Percentiles rank a stretch among this genome's conserved stretches.
These are phyloP conservation scores for Penicillium sp. DNA, from an alignment of 2,329 filamentous ascomycete species.

Conservation along the genomic window DNA sequence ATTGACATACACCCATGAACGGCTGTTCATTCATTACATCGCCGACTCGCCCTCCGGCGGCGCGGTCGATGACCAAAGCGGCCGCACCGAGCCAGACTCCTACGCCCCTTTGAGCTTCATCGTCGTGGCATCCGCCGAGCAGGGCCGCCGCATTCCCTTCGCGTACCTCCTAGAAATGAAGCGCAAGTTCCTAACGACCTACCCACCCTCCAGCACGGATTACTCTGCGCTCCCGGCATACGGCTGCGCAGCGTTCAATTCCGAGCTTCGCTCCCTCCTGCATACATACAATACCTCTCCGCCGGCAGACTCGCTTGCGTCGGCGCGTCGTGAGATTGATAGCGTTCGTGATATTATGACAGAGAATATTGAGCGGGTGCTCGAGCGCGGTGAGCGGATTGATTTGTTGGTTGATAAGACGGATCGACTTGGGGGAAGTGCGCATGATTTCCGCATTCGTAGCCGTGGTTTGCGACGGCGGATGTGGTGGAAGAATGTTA, in stretches of 20 bases:
- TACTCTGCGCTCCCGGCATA: slow-evolving; percentile 84
- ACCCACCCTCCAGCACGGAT: slow-evolving; percentile 69
- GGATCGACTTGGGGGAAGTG: slow-evolving; percentile 84
- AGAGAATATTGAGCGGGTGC: slow-evolving; percentile 86
- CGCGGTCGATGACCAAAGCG: slow-evolving; percentile 48
- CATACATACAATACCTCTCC: slow-evolving; percentile 81
- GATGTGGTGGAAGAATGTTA: slow-evolving; percentile 99
- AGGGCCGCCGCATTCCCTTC: slow-evolving; percentile 89
- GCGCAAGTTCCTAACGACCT: slow-evolving; percentile 79
- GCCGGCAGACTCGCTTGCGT: slow-evolving; percentile 79
- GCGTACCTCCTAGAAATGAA: slow-evolving; percentile 91
- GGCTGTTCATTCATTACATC: slow-evolving; percentile 95
- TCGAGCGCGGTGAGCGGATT: slow-evolving; percentile 91
- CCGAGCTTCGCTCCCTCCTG: slow-evolving; percentile 76
- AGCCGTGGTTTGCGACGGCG: slow-evolving; percentile 83
- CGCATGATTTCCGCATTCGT: slow-evolving; percentile 86
- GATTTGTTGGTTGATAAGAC: slow-evolving; percentile 97
- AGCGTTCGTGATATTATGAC: slow-evolving; percentile 94
- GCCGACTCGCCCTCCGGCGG: slow-evolving; percentile 74
- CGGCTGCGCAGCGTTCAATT: slow-evolving; percentile 87
- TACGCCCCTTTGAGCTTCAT: slow-evolving; percentile 89
- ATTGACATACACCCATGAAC: slow-evolving; percentile 90
- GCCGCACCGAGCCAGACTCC: slow-evolving; percentile 56
- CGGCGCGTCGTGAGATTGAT: slow-evolving; percentile 88
- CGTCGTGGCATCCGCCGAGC: slow-evolving; percentile 79